Evolutionary conservation across 108 stramenopile species (phyloP).

Genomic region (Seminavis robusta): DNA sequence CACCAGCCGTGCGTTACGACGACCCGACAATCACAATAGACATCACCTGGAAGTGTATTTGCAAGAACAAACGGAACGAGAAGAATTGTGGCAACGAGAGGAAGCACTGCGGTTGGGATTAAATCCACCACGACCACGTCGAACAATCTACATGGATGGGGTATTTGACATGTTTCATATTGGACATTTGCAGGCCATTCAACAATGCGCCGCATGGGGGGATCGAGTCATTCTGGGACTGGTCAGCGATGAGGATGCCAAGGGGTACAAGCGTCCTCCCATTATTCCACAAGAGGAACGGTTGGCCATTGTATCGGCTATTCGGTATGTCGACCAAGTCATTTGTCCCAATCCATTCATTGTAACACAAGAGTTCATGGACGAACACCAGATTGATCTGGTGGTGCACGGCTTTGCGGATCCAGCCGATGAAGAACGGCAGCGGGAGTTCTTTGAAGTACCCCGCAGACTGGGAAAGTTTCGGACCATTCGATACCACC

Average conservation of each 20-base stretch:
- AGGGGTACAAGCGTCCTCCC: slow-evolving; percentile 62
- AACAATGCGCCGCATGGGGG: slow-evolving; percentile 50
- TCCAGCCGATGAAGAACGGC: slow-evolving; percentile 46
- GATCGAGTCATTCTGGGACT: slow-evolving; percentile 59
- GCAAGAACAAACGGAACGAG: slow-evolving; percentile 16
- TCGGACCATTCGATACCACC: slow-evolving; percentile 52
- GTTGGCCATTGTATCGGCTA: slow-evolving; percentile 43
- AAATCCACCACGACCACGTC: slow-evolving; percentile 16
- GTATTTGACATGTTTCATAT: slow-evolving; percentile 80
- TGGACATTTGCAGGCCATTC: slow-evolving; percentile 66
- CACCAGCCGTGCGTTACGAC: slow-evolving; percentile 34
- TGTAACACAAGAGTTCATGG: slow-evolving; percentile 64
- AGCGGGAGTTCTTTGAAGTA: slow-evolving; percentile 52
- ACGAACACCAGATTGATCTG: slow-evolving; percentile 53
- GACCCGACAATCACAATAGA: slow-evolving; percentile 32
- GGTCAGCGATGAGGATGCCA: slow-evolving; percentile 66
- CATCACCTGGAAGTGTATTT: slow-evolving; percentile 38
- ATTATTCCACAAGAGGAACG: slow-evolving; percentile 55
- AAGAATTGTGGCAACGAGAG: neutral
- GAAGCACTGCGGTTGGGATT: too few species aligned
- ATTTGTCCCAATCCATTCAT: slow-evolving; percentile 70
- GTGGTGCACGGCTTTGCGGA: slow-evolving; percentile 77
- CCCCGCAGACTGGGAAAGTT: slow-evolving; percentile 48
- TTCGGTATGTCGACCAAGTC: slow-evolving; percentile 45
- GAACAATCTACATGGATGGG: slow-evolving; percentile 71